phyloP scores from a whole-genome alignment of 148 eudicot genomes.

The Vaccinium macrocarpon region DNA sequence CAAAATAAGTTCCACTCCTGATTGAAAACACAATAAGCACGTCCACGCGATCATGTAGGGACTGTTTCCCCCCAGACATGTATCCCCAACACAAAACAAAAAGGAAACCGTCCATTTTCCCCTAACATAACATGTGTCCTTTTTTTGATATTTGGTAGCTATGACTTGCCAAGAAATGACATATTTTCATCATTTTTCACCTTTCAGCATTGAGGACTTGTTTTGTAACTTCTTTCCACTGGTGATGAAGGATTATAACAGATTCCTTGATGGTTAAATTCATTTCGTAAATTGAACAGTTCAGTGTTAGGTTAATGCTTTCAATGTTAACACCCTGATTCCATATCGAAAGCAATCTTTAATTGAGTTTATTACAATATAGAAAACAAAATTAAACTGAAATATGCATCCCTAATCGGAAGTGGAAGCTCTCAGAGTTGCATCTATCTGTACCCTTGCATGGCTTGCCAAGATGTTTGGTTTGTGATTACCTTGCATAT shows the following conservation, averaged over 20 bases:
- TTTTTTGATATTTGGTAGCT: neutral
- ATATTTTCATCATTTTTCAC: neutral
- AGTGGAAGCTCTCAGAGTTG: neutral
- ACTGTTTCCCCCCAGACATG: neutral
- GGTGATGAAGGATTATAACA: neutral
- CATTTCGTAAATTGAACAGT: neutral
- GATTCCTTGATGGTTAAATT: conserved; percentile 5
- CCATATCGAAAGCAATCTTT: neutral
- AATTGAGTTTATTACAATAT: neutral
- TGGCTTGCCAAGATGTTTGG: neutral
- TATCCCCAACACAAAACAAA: neutral
- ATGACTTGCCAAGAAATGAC: neutral
- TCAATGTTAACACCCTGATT: neutral
- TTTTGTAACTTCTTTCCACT: neutral
- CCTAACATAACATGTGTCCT: neutral
- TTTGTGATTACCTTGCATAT: conserved; percentile 74
- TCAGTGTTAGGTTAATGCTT: neutral
- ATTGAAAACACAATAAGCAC: neutral
- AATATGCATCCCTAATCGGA: neutral
- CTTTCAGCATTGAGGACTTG: neutral
- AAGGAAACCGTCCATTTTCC: neutral
- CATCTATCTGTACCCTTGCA: neutral
- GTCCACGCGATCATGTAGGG: neutral
- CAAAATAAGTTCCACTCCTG: neutral
- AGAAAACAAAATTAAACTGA: neutral